Conservation (phyloP, 2,329 filamentous ascomycete species). For the Cephalotrichum gorgonifer region DNA sequence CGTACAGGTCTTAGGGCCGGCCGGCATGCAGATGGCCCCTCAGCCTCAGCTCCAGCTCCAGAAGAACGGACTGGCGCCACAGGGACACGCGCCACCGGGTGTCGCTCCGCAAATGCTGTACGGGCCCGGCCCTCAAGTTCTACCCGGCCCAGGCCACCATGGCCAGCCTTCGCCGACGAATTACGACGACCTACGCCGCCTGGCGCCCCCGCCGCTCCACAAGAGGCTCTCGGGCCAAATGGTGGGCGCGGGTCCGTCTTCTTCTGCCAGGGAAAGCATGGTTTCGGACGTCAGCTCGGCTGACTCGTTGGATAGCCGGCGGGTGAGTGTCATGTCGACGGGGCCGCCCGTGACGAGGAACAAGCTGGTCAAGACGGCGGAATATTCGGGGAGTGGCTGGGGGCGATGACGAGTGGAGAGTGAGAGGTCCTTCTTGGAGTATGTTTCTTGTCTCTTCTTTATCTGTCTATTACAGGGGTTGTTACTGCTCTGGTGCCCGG, state of each 20-base stretch:
- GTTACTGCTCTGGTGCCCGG: no score
- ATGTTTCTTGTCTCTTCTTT: no score
- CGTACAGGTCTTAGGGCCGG: slow-evolving; percentile 6
- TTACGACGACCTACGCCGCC: no score
- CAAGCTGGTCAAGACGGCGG: slow-evolving; percentile 14
- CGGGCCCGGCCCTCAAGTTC: no score
- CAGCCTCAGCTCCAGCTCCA: not conserved
- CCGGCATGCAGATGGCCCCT: not conserved
- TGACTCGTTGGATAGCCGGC: not conserved
- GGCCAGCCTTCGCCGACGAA: no score
- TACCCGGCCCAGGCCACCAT: no score
- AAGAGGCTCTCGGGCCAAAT: not conserved
- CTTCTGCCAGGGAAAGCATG: slow-evolving; percentile 1
- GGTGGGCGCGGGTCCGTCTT: not conserved
- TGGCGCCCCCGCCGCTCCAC: not conserved
- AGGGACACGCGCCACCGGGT: not conserved
- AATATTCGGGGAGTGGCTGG: slow-evolving; percentile 19
- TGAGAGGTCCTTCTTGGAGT: no score
- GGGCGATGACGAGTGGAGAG: slow-evolving; percentile 5
- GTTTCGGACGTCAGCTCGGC: slow-evolving; percentile 1
- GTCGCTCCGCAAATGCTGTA: not conserved
- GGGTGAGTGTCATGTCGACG: slow-evolving; percentile 3
- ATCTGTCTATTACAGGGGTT: no score
- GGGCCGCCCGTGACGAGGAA: slow-evolving; percentile 5
- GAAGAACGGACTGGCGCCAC: not conserved